These are phyloP conservation scores for Monascus purpureus DNA, from an alignment of 495 filamentous ascomycete genomes.

Conservation along the genomic window DNA sequence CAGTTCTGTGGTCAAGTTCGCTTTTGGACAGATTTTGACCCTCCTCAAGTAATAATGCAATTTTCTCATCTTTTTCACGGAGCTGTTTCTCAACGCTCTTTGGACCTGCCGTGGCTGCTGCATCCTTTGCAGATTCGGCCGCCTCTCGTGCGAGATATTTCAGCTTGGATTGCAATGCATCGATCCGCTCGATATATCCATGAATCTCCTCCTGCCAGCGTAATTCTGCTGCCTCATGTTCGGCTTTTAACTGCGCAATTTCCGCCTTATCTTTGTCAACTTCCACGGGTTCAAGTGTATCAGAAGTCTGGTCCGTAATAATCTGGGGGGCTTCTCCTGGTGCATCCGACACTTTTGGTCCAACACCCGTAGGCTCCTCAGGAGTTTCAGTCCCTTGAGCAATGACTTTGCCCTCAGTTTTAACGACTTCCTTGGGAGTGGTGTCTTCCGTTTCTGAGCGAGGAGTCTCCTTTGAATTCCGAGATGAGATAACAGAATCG, in stretches of 20 bases:
- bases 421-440: conserved; percentile 1
- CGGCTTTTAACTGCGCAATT: conserved; percentile 36
- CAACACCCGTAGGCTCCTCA: conserved; percentile 3
- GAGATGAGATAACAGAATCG: conserved; percentile 18
- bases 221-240: conserved; percentile 44
- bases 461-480: conserved; percentile 18
- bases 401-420: conserved; percentile 9
- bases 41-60: conserved; percentile 80
- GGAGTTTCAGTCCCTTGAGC: conserved; percentile 2
- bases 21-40: conserved; percentile 77
- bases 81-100: conserved; percentile 62
- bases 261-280: conserved; percentile 16
- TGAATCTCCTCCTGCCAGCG: conserved; percentile 70
- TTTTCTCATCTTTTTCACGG: conserved; percentile 79
- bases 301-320: conserved; percentile 6
- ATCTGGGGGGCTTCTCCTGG: conserved; percentile 7
- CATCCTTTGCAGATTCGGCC: conserved; percentile 52
- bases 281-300: conserved; percentile 2
- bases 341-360: conserved; percentile 3
- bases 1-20: conserved; percentile 68
- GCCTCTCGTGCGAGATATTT: conserved; percentile 72
- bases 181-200: conserved; percentile 75
- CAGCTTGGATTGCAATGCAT: conserved; percentile 81
- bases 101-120: conserved; percentile 42
- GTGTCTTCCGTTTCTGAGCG: conserved; percentile 1